Evolutionary conservation across 768 basidiomycete genomes (phyloP).

Genomic region (Amanita rubescens): DNA sequence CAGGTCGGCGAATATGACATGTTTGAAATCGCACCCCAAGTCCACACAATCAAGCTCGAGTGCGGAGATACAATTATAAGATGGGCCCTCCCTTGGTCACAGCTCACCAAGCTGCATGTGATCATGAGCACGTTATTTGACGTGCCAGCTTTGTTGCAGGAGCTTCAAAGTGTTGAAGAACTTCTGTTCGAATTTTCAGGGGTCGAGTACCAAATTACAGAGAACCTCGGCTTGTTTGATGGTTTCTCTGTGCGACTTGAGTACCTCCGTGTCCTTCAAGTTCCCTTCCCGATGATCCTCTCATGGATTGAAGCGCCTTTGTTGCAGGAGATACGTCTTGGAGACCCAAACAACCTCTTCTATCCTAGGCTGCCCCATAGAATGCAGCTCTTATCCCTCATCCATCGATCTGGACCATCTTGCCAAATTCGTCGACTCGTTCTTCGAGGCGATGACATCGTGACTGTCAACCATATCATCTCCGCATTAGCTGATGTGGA

Average conservation of each 20-base stretch:
- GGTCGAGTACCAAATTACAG: neutral
- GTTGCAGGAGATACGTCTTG: neutral
- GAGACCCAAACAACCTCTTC: neutral
- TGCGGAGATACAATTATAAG: neutral
- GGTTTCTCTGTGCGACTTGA: neutral
- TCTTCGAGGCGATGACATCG: neutral
- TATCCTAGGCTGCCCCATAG: neutral
- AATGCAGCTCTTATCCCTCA: neutral
- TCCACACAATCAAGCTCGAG: neutral
- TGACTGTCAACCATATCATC: neutral
- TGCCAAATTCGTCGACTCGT: neutral
- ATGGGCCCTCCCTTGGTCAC: too few relatives aligned
- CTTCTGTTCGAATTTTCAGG: neutral
- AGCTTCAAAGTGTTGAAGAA: neutral
- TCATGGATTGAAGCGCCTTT: neutral
- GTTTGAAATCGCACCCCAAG: neutral
- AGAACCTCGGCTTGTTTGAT: neutral
- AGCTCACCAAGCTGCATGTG: neutral
- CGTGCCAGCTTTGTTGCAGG: neutral
- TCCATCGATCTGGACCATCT: neutral
- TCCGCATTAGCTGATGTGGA: neutral
- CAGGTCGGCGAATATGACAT: neutral
- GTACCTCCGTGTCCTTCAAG: neutral
- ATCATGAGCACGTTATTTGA: neutral
- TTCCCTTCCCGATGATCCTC: neutral